Conservation (phyloP, 768 basidiomycete species). For the Lentinula raphanica region DNA sequence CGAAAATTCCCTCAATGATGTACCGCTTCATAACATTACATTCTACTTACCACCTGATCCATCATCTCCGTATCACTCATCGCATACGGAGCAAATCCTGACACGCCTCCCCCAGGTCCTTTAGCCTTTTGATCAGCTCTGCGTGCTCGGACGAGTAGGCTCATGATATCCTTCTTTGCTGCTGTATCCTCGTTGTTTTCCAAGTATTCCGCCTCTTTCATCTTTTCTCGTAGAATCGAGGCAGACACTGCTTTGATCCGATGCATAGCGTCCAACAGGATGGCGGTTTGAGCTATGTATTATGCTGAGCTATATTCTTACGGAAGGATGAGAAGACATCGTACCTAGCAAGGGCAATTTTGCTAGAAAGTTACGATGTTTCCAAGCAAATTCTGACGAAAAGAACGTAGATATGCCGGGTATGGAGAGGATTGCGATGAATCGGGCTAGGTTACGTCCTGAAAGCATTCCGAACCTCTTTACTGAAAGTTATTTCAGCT, state of each 20-base stretch:
- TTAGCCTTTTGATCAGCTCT: slow-evolving; percentile 12
- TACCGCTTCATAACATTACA: background rate
- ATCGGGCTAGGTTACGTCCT: slow-evolving; percentile 28
- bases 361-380: slow-evolving; percentile 21
- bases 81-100: slow-evolving; percentile 22
- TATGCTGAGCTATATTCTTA: background rate
- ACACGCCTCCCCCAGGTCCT: background rate
- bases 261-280: slow-evolving; percentile 34
- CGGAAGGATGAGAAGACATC: no score
- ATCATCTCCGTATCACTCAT: slow-evolving; percentile 47
- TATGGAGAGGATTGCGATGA: slow-evolving; percentile 29
- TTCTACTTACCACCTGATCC: slow-evolving; percentile 39
- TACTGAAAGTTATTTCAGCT: background rate
- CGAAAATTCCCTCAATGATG: background rate
- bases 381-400: slow-evolving; percentile 31
- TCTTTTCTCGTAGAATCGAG: slow-evolving; percentile 37
- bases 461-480: background rate
- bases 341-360: background rate
- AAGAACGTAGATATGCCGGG: slow-evolving; percentile 31
- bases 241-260: slow-evolving; percentile 35
- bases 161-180: slow-evolving; percentile 48
- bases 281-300: slow-evolving; percentile 8
- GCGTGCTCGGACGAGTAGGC: slow-evolving; percentile 40
- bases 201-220: slow-evolving; percentile 24
- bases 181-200: background rate